Evolutionary conservation across 768 basidiomycete species (phyloP).

Genomic region (Kondoa subrosea): DNA sequence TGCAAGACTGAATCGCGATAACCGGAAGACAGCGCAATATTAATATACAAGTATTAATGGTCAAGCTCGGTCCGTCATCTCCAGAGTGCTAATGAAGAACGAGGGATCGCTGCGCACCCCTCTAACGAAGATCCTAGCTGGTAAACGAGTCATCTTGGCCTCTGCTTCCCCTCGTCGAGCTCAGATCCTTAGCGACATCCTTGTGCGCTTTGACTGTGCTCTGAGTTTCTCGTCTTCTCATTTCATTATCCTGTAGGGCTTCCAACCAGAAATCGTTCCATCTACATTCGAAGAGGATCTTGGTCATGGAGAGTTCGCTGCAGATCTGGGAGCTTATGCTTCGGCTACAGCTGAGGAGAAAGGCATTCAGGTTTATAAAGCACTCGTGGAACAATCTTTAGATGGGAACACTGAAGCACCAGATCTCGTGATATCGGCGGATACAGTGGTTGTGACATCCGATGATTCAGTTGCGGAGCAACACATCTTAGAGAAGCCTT

Average conservation of each 20-base stretch:
- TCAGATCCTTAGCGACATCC: conserved; percentile 22
- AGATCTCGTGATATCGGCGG: conserved; percentile 57
- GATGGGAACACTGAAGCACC: conserved; percentile 46
- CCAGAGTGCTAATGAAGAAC: not conserved
- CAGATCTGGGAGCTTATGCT: conserved; percentile 55
- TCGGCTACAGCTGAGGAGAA: conserved; percentile 60
- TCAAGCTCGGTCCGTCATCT: no score
- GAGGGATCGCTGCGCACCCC: not conserved
- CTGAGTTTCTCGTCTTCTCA: no score
- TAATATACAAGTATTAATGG: no score
- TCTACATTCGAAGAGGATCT: conserved; percentile 70
- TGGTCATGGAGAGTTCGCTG: conserved; percentile 44
- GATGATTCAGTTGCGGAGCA: conserved; percentile 37
- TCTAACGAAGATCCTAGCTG: conserved; percentile 12
- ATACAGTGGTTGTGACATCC: conserved; percentile 68
- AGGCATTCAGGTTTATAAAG: conserved; percentile 28
- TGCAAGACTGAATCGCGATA: no score
- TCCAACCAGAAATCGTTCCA: conserved; percentile 53
- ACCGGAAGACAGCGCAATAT: no score
- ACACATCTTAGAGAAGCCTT: conserved; percentile 74
- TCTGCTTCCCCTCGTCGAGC: conserved; percentile 21
- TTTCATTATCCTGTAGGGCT: conserved; percentile 35
- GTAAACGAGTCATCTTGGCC: conserved; percentile 26
- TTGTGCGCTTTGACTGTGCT: conserved; percentile 3
- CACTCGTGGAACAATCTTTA: conserved; percentile 23